Evolutionary conservation across 441 rosid genomes (phyloP).

Genomic region (Syzygium malaccense): DNA sequence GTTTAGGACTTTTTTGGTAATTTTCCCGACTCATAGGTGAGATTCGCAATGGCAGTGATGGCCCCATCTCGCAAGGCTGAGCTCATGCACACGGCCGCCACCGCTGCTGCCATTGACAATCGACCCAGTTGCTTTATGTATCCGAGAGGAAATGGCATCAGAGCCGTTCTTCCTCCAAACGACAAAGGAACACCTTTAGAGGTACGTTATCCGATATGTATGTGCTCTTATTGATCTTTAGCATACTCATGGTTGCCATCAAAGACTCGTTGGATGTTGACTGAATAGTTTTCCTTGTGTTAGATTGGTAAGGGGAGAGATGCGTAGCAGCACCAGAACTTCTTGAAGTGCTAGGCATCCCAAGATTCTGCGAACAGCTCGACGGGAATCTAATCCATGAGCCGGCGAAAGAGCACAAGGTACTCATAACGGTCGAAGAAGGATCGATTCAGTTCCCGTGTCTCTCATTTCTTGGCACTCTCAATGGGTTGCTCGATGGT

Average conservation of each 20-base stretch:
- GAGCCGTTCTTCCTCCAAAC: constrained; percentile 31
- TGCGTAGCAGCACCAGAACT: constrained; percentile 40
- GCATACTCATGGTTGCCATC: not conserved
- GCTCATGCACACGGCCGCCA: constrained; percentile 58
- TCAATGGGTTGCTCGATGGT: constrained; percentile 51
- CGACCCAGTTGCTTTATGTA: constrained; percentile 54
- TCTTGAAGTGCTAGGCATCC: constrained; percentile 22
- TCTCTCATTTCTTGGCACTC: constrained; percentile 35
- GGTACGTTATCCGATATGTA: constrained; percentile 9
- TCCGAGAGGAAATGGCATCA: constrained; percentile 52
- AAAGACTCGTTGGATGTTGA: not conserved
- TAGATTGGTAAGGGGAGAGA: constrained; percentile 55
- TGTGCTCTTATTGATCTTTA: not conserved
- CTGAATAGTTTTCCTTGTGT: too few species aligned
- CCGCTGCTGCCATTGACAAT: constrained; percentile 51
- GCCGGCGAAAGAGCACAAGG: constrained; percentile 41
- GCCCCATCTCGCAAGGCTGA: constrained; percentile 62
- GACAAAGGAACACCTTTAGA: constrained; percentile 50
- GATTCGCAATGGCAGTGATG: constrained; percentile 41
- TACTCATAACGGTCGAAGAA: constrained; percentile 53
- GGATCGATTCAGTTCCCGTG: constrained; percentile 66
- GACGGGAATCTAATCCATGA: constrained; percentile 29
- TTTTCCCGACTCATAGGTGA: not conserved
- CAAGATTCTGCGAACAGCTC: constrained; percentile 50
- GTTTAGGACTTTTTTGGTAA: too few species aligned